Evolutionary conservation across 441 rosid genomes (phyloP).

Genomic region (Eruca vesicaria): DNA sequence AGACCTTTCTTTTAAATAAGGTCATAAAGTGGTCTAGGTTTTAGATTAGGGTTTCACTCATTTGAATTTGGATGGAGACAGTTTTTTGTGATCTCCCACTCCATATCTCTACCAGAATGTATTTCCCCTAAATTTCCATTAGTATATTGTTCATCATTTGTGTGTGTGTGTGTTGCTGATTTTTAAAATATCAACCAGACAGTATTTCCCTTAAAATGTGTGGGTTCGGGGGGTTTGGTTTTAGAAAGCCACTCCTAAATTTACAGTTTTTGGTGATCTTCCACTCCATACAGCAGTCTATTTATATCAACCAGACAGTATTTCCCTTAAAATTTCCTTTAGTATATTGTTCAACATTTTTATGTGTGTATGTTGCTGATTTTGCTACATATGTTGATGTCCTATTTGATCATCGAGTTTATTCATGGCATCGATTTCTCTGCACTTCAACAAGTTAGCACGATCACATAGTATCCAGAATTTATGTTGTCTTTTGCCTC

Average conservation of each 20-base stretch:
- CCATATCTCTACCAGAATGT: too few species aligned
- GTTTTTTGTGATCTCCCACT: slow-evolving; percentile 35
- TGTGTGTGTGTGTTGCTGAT: background rate
- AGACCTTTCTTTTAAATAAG: slow-evolving; percentile 56
- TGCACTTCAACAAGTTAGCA: background rate
- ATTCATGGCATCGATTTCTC: background rate
- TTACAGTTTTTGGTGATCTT: too few species aligned
- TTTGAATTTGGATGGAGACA: slow-evolving; percentile 30
- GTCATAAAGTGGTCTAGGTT: background rate
- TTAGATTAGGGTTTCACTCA: slow-evolving; percentile 11
- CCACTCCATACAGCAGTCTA: too few species aligned
- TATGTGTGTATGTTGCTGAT: too few species aligned
- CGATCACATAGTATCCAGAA: background rate
- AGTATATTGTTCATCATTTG: background rate
- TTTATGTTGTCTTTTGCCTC: slow-evolving; percentile 11
- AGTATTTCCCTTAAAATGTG: too few species aligned
- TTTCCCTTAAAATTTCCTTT: too few species aligned
- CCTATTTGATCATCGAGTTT: background rate
- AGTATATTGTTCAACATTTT: too few species aligned
- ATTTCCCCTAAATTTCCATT: too few species aligned
- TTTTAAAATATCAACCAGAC: too few species aligned
- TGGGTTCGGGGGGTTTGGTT: too few species aligned
- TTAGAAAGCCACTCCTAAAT: too few species aligned
- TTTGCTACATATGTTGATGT: slow-evolving; percentile 4
- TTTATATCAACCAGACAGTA: too few species aligned